A percentile compares a stretch with the other conserved stretches of the same genome.
phyloP scores from a whole-genome alignment of 2,329 filamentous ascomycete genomes.

The Aspergillus thermomutatus region DNA sequence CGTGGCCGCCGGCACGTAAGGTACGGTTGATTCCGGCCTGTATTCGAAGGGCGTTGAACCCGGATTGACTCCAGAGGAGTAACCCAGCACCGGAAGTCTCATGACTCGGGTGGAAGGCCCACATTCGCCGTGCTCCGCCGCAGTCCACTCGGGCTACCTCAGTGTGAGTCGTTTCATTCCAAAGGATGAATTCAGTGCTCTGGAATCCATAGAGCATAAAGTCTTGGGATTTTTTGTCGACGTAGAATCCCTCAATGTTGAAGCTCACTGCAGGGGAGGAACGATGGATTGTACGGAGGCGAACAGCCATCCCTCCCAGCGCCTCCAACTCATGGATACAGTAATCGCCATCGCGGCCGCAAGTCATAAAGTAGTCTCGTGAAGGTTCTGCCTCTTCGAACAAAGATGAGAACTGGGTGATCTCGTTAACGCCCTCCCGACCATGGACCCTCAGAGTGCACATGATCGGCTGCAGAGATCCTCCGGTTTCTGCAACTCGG shows the following conservation, averaged over 20 bases:
- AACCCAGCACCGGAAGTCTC: conserved; percentile 39
- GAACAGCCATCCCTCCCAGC: conserved; percentile 21
- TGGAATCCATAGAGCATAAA: conserved; percentile 78
- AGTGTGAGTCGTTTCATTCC: conserved; percentile 69
- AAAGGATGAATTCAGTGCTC: conserved; percentile 74
- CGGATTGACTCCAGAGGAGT: conserved; percentile 74
- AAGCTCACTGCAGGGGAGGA: conserved; percentile 68
- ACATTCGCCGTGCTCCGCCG: conserved; percentile 78
- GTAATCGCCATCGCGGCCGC: conserved; percentile 73
- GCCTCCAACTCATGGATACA: conserved; percentile 55
- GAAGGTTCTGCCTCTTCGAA: conserved; percentile 11
- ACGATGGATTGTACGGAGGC: conserved; percentile 60
- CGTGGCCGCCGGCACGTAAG: conserved; percentile 71
- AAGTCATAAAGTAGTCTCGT: conserved; percentile 57
- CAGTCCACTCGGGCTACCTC: conserved; percentile 73
- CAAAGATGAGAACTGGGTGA: conserved; percentile 37
- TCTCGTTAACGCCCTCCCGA: conserved; percentile 65
- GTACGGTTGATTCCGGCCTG: conserved; percentile 41
- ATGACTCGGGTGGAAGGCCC: conserved; percentile 51
- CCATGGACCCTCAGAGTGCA: conserved; percentile 42
- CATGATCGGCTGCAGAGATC: conserved; percentile 20
- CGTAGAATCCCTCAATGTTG: conserved; percentile 70
- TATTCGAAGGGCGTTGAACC: conserved; percentile 49
- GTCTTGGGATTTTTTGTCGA: conserved; percentile 49
- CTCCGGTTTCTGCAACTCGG: conserved; percentile 15